Evolutionary conservation across 495 filamentous ascomycete species (phyloP).

Genomic region (Cenococcum geophilum): DNA sequence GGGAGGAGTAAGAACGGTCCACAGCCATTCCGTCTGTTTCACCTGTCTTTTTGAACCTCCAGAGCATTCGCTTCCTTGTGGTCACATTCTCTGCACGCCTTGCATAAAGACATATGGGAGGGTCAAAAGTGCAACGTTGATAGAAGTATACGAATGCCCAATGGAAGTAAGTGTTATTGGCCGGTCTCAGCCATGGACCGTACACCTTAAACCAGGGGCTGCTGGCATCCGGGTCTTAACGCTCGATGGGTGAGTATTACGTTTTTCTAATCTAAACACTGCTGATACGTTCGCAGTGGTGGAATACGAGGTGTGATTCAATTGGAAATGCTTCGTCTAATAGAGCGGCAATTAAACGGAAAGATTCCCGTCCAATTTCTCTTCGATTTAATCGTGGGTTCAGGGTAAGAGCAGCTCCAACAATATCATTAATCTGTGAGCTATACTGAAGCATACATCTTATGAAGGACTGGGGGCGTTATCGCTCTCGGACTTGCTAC

Average conservation of each 20-base stretch:
- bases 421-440: too few species aligned
- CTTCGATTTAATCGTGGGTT: slow-evolving; percentile 3
- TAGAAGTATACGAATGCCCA: slow-evolving; percentile 4
- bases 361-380: slow-evolving; percentile 1
- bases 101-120: slow-evolving; percentile 4
- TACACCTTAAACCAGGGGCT: neutral
- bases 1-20: neutral
- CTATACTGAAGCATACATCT: neutral
- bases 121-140: neutral
- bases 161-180: neutral
- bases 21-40: slow-evolving; percentile 9
- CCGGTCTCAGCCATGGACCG: slow-evolving; percentile 1
- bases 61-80: slow-evolving; percentile 3
- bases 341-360: slow-evolving; percentile 3
- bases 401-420: neutral
- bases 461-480: neutral
- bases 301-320: neutral
- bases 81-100: slow-evolving; percentile 2
- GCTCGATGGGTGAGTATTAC: slow-evolving; percentile 1
- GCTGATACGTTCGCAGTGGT: neutral
- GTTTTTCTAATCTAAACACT: neutral
- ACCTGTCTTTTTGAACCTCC: slow-evolving; percentile 1
- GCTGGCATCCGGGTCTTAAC: neutral
- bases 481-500: slow-evolving; percentile 4
- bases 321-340: slow-evolving; percentile 1